Percentiles rank a stretch among this genome's conserved stretches.
phyloP scores from a whole-genome alignment of 2,329 filamentous ascomycete genomes.

The Rhinocladiella mackenziei region DNA sequence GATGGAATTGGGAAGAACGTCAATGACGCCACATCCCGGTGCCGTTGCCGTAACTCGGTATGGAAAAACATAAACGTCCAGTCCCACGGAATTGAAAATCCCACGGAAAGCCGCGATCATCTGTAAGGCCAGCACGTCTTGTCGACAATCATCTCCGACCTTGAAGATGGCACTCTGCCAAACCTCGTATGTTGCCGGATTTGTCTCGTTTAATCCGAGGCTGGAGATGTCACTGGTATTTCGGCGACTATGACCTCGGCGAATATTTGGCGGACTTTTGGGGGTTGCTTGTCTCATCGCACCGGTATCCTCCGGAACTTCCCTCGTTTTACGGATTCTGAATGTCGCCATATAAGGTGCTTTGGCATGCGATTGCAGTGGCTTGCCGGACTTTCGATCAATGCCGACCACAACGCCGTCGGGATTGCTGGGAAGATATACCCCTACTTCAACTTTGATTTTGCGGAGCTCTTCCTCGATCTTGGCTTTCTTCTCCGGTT shows the following conservation, averaged over 20 bases:
- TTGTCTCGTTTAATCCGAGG: conserved; percentile 9
- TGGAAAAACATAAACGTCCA: conserved; percentile 95
- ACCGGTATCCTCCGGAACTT: conserved; percentile 47
- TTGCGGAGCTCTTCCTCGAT: conserved; percentile 97
- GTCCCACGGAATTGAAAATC: conserved; percentile 90
- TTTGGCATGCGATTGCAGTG: conserved; percentile 95
- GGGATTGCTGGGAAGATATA: conserved; percentile 94
- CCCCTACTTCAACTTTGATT: conserved; percentile 93
- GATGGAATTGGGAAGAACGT: conserved; percentile 95
- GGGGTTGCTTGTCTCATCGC: conserved; percentile 51
- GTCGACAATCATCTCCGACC: conserved; percentile 95
- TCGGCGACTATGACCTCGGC: conserved; percentile 23
- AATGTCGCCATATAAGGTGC: conserved; percentile 99
- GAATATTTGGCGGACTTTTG: conserved; percentile 32
- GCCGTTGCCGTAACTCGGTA: conserved; percentile 97
- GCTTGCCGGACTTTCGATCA: conserved; percentile 95
- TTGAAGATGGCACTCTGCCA: conserved; percentile 99
- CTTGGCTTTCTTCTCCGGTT: conserved; percentile 97
- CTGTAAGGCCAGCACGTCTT: conserved; percentile 92
- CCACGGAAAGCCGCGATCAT: conserved; percentile 97
- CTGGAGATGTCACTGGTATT: conserved; percentile 26
- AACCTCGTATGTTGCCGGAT: conserved; percentile 67
- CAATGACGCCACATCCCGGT: conserved; percentile 95
- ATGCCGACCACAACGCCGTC: conserved; percentile 97
- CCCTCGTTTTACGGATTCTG: conserved; percentile 78